Percentiles rank a stretch among this genome's conserved stretches.
Conservation (phyloP, 495 filamentous ascomycete species). For the Aspergillus sclerotioniger region DNA sequence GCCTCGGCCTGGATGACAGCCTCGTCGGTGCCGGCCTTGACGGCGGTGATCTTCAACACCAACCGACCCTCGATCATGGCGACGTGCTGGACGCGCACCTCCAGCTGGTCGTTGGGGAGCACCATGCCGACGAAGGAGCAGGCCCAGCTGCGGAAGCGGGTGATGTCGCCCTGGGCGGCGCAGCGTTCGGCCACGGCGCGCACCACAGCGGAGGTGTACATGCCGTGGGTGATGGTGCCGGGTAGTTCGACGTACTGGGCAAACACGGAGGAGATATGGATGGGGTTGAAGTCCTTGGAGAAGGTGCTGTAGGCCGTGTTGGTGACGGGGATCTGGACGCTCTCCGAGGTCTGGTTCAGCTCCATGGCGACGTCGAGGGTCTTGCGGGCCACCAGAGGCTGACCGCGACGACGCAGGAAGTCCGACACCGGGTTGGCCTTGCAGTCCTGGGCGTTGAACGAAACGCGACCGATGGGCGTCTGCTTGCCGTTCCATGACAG, state of each 20-base stretch:
- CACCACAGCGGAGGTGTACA: constrained; percentile 3
- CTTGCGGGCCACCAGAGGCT: background rate
- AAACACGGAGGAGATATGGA: constrained; percentile 3
- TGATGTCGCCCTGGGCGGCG: background rate
- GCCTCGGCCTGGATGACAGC: background rate
- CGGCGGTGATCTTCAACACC: background rate
- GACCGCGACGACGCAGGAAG: constrained; percentile 6
- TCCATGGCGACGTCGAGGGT: background rate
- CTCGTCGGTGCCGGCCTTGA: background rate
- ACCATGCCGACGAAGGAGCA: constrained; percentile 1
- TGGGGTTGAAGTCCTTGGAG: constrained; percentile 7
- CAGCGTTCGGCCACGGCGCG: constrained; percentile 3
- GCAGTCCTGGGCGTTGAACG: background rate
- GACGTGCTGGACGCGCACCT: constrained; percentile 1
- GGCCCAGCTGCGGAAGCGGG: constrained; percentile 1
- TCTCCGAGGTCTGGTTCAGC: background rate
- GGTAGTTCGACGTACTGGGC: constrained; percentile 1
- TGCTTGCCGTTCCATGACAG: background rate
- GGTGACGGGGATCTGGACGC: background rate
- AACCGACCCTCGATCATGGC: constrained; percentile 3
- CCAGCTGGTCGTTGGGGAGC: background rate
- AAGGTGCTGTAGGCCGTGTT: background rate
- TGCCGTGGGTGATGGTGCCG: constrained; percentile 1
- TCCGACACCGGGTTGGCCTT: constrained; percentile 6
- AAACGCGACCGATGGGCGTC: background rate